Percentiles rank a stretch among this genome's conserved stretches.
Conservation (phyloP, 257 asterid genomes). For the Oldenlandia corymbosa region DNA sequence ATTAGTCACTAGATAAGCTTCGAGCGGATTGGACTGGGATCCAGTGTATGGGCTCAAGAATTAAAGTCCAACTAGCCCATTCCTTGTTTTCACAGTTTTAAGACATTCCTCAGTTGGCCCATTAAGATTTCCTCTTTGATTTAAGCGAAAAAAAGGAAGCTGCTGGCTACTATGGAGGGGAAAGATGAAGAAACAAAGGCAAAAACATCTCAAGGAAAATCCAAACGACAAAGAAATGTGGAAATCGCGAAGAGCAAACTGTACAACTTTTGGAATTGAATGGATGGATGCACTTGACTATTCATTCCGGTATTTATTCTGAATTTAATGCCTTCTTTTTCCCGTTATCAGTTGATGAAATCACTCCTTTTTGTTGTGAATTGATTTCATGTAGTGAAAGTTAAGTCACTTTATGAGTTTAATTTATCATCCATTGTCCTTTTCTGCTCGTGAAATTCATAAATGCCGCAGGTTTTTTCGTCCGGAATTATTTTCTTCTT, state of each 20-base stretch:
- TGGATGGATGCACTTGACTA: not conserved
- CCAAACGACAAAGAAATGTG: not conserved
- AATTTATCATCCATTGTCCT: not conserved
- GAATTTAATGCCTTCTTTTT: not conserved
- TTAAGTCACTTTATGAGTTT: not conserved
- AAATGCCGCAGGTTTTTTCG: not conserved
- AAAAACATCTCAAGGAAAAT: not conserved
- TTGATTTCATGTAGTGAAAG: not conserved
- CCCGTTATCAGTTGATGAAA: not conserved
- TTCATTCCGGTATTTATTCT: not conserved
- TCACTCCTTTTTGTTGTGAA: not conserved
- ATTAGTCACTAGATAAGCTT: constrained; percentile 4
- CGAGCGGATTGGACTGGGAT: not conserved
- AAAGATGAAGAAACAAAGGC: not conserved
- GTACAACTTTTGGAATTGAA: not conserved
- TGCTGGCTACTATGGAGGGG: not conserved
- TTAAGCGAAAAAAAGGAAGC: too few species aligned
- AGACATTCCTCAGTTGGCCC: not conserved
- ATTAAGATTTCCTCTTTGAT: not conserved
- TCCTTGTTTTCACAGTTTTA: too few species aligned
- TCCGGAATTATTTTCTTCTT: not conserved
- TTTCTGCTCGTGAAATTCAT: not conserved
- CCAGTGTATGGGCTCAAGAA: not conserved
- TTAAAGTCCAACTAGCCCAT: not conserved
- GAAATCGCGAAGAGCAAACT: not conserved